A percentile compares a stretch with the other conserved stretches of the same genome.
phyloP scores from a whole-genome alignment of 805 yeast species.

The Blastobotrys chiropterorum region DNA sequence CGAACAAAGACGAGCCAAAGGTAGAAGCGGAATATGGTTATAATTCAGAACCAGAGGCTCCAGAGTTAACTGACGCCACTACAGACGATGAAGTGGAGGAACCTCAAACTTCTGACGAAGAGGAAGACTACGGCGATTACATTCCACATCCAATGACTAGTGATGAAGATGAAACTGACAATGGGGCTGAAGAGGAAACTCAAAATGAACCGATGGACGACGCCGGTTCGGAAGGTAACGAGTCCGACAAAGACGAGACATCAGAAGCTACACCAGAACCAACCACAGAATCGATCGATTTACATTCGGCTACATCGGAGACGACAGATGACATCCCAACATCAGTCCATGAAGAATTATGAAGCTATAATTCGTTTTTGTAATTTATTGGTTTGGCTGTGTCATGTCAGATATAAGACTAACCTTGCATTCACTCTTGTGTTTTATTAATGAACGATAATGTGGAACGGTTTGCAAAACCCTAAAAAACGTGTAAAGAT shows the following conservation, averaged over 20 bases:
- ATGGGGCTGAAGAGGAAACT: slow-evolving; percentile 10
- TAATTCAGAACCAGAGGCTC: slow-evolving; percentile 2
- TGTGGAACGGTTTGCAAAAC: no score
- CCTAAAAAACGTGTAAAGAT: no score
- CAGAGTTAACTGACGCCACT: background rate
- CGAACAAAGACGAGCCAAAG: background rate
- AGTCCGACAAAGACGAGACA: no score
- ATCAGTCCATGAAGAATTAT: background rate
- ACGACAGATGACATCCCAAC: no score
- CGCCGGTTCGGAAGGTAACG: slow-evolving; percentile 8
- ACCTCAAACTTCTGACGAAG: slow-evolving; percentile 27
- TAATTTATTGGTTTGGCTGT: no score
- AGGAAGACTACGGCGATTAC: slow-evolving; percentile 8
- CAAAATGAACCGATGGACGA: slow-evolving; percentile 2
- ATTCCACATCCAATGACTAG: slow-evolving; percentile 5
- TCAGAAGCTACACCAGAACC: no score
- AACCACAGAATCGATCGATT: no score
- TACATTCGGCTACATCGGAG: no score
- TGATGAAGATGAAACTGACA: slow-evolving; percentile 6
- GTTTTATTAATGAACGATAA: no score
- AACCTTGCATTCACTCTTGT: no score
- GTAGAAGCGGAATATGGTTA: slow-evolving; percentile 1
- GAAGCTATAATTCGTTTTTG: no score
- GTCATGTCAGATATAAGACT: no score
- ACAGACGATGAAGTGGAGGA: slow-evolving; percentile 19